phyloP scores from a whole-genome alignment of 441 rosid species.

The Euphorbia corollata region DNA sequence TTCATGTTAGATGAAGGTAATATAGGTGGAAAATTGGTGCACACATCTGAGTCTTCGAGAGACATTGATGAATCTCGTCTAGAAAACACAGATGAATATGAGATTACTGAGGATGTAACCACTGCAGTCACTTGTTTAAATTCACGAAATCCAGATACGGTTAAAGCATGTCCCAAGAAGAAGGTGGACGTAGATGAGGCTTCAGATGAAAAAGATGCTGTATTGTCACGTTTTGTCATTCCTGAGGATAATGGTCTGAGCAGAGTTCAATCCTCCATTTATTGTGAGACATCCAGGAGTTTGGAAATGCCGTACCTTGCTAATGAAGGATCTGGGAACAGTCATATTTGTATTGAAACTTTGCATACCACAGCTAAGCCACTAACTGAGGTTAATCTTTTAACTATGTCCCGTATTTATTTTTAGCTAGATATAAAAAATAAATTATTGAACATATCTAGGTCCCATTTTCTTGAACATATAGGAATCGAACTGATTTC shows the following conservation, averaged over 20 bases:
- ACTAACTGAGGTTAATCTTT: constrained; percentile 39
- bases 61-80: constrained; percentile 20
- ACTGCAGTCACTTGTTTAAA: constrained; percentile 19
- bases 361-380: constrained; percentile 25
- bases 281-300: constrained; percentile 32
- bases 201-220: constrained; percentile 24
- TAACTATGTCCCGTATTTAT: constrained; percentile 12
- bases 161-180: constrained; percentile 25
- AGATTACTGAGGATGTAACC: constrained; percentile 12
- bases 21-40: constrained; percentile 27
- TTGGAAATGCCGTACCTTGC: constrained; percentile 26
- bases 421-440: background rate
- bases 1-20: constrained; percentile 22
- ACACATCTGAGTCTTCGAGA: constrained; percentile 33
- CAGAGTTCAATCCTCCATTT: constrained; percentile 28
- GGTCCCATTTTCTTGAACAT: too few relatives aligned
- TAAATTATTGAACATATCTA: too few relatives aligned
- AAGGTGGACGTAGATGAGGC: constrained; percentile 22
- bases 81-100: constrained; percentile 20
- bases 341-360: constrained; percentile 27
- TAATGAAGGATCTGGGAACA: constrained; percentile 32
- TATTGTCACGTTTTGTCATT: constrained; percentile 16
- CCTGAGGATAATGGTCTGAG: constrained; percentile 22
- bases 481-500: too few relatives aligned
- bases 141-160: constrained; percentile 21